Base-by-base conservation (phyloP, 2,329 filamentous ascomycete genomes). In the Penicillium corylophilum region DNA sequence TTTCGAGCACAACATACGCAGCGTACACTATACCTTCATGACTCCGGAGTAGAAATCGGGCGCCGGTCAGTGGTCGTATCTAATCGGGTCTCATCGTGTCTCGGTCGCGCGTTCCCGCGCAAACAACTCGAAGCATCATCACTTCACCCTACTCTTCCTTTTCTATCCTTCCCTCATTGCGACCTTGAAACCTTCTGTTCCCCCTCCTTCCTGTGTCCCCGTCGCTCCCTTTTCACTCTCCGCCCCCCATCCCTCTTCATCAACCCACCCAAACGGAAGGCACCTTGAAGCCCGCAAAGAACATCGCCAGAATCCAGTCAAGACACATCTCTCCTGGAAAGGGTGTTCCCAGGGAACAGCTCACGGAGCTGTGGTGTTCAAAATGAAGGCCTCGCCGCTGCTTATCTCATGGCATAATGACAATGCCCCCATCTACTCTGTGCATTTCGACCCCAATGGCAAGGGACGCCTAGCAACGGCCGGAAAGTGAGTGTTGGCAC, bases 321-420 rank as follows among this genome's bases (percentile, higher is more conserved):
- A 24, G 22, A 44, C 31, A 29, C 35, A 18, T 23, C 43, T 40
- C n/a, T 23, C 33, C 28, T 46, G 6, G 39, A 29, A 52, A 33
- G 26, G 31, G 54, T 44, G 50, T 46, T 23, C 20, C 16, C 53
- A 31, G 47, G 40, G 53, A 57, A 48, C 39, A 57, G 61, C 60
- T 56, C 60, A 53, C 59, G 61, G 66, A 65, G 64, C 64, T 65
- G 55, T 53, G 58, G 56, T 60, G 59, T 54, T 60, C 68, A 69
- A 73, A 71, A 99, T 99, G 94, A 97, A 95, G 83, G 92, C 91
- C 70, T 87, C 90, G 68, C 93, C 94, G 64, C 82, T 99, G 64
- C 93, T 97, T 70, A 93, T 99, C 77, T 90, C 95, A 79, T 99
- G 94, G 94, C 95, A 99, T 76, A 90, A 96, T 74, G 90, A 96